Evolutionary conservation across 805 yeast genomes (phyloP).

Genomic region (Candida maris): DNA sequence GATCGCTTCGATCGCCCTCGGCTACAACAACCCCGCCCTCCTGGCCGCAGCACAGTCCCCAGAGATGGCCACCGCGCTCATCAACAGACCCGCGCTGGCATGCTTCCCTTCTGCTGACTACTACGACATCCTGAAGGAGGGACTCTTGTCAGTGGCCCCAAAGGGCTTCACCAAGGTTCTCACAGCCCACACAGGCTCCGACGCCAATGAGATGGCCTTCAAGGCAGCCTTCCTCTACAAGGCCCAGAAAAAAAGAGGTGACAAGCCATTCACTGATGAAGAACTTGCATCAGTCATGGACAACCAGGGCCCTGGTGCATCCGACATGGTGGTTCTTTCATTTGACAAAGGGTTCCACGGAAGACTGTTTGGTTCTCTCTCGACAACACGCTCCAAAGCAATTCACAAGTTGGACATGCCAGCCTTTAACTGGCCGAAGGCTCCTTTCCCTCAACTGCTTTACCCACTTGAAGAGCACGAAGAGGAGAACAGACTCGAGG

Average conservation of each 20-base stretch:
- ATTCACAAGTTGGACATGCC: conserved; percentile 57
- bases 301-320: conserved; percentile 49
- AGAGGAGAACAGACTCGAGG: conserved; percentile 48
- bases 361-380: conserved; percentile 51
- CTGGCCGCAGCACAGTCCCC: conserved; percentile 54
- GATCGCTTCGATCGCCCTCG: conserved; percentile 66
- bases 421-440: conserved; percentile 57
- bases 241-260: conserved; percentile 46
- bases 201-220: conserved; percentile 67
- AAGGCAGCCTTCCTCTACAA: conserved; percentile 70
- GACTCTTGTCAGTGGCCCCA: conserved; percentile 60
- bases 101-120: conserved; percentile 60
- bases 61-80: conserved; percentile 60
- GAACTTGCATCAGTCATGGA: conserved; percentile 48
- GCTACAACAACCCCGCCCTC: conserved; percentile 66
- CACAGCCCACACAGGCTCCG: conserved; percentile 66
- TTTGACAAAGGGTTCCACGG: conserved; percentile 57
- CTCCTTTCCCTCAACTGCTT: conserved; percentile 71
- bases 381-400: conserved; percentile 55
- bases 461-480: conserved; percentile 75
- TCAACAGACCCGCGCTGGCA: conserved; percentile 67
- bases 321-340: conserved; percentile 51
- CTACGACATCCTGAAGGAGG: conserved; percentile 42
- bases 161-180: conserved; percentile 56
- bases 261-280: conserved; percentile 40